These are phyloP conservation scores for Annulohypoxylon maeteangense DNA, from an alignment of 495 filamentous ascomycete species.

Conservation along the genomic window DNA sequence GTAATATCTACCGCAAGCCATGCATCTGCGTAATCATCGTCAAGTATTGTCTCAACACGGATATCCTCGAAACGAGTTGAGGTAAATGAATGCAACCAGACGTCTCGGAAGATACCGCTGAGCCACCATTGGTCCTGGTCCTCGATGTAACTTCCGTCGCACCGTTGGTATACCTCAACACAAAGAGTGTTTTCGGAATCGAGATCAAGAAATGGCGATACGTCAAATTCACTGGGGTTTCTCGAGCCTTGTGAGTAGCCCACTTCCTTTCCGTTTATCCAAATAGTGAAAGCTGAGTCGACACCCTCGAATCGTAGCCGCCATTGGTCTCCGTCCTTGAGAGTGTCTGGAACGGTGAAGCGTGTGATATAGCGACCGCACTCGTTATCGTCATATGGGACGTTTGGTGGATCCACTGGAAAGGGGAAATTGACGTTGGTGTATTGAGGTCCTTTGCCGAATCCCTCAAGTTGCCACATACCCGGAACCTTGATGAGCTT, in stretches of 20 bases:
- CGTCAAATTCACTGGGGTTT: slow-evolving; percentile 75
- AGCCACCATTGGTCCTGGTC: slow-evolving; percentile 72
- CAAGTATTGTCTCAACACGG: slow-evolving; percentile 64
- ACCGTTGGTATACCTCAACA: slow-evolving; percentile 75
- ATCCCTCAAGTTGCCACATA: slow-evolving; percentile 77
- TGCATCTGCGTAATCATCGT: slow-evolving; percentile 66
- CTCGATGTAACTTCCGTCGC: slow-evolving; percentile 74
- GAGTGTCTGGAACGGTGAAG: slow-evolving; percentile 57
- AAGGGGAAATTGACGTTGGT: slow-evolving; percentile 74
- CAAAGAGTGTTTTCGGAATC: slow-evolving; percentile 63
- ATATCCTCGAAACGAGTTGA: slow-evolving; percentile 67
- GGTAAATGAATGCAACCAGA: slow-evolving; percentile 72
- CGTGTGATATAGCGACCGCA: slow-evolving; percentile 69
- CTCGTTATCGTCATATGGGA: slow-evolving; percentile 72
- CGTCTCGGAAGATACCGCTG: slow-evolving; percentile 76
- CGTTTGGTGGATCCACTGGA: slow-evolving; percentile 67
- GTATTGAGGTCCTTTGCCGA: slow-evolving; percentile 70
- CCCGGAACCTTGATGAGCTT: slow-evolving; percentile 69
- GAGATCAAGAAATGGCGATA: slow-evolving; percentile 60
- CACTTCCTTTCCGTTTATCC: slow-evolving; percentile 70
- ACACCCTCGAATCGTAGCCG: slow-evolving; percentile 76
- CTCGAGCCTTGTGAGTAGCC: slow-evolving; percentile 76
- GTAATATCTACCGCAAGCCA: slow-evolving; percentile 60
- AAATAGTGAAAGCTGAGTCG: slow-evolving; percentile 74
- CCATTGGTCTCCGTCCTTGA: slow-evolving; percentile 52